Evolutionary conservation across 768 basidiomycete species (phyloP), one percentile per base, ranked within the genome.

Genomic region (Trametes coccinea): DNA sequence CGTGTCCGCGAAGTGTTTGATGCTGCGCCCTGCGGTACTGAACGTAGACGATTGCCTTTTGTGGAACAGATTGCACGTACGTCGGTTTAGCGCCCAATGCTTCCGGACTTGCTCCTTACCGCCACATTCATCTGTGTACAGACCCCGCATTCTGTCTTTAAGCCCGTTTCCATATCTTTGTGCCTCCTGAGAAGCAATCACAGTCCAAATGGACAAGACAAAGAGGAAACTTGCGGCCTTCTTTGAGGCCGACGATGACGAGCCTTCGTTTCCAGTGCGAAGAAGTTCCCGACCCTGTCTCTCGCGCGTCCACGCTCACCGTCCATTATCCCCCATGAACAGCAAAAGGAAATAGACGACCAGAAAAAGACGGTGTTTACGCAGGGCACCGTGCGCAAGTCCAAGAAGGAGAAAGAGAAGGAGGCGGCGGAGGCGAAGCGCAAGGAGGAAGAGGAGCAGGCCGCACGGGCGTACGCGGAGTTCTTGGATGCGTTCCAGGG

Each of bases 401-500:
- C 94, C 14, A 87, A 89, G 60, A 82, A 91, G 65, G 95, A 98
- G 76, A 90, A 90, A 69, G 97, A 98, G 72, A 88, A 87, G 70
- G 95, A 98, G 69, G 89, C 89, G 51, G 95, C 92, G 39, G 94
- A 95, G 70, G 89, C 88, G 41, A 97, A 94, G 76, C 87, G 88
- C 68, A 84, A 81, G 64, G 90, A 92, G 70, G 92, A 93, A 69
- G 92, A 93, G 70, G 87, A 86, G 53, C 80, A 82, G 65, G 90
- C 90, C 45, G 90, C 86, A 4, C 87, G 83, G 67, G 90, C 89
- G 2, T 90, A 90, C 69, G 87, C 87, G 29, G 93, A 95, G 67
- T 95, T 93, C 72, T 70, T 94, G 66, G 88, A 92, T 64, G 86
- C 86, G 22, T 95, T 94, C 69, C 91, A 94, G 49, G 88, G 87